A percentile compares a stretch with the other conserved stretches of the same genome.
phyloP scores from a whole-genome alignment of 352 stramenopile genomes.

The Pythium volutum region DNA sequence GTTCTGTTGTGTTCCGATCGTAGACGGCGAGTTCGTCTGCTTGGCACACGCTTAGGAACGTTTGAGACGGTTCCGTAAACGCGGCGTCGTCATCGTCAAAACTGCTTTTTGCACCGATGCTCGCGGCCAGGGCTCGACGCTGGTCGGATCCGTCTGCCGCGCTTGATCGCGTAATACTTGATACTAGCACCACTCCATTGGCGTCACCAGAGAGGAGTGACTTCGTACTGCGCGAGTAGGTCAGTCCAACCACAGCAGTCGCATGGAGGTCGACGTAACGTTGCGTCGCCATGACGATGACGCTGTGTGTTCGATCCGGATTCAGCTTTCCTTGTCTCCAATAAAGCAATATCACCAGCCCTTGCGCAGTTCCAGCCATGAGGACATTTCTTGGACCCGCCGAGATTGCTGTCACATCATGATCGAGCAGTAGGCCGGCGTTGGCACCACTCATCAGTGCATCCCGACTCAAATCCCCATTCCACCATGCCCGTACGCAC shows the following conservation, averaged over 20 bases:
- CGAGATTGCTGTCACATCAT: constrained; percentile 44
- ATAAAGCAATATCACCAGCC: constrained; percentile 42
- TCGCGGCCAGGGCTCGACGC: not conserved
- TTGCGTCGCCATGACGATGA: constrained; percentile 25
- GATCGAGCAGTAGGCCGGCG: constrained; percentile 15
- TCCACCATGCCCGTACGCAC: constrained; percentile 48
- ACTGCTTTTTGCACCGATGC: not conserved
- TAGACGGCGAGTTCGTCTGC: constrained; percentile 56
- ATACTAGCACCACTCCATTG: constrained; percentile 45
- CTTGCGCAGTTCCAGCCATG: constrained; percentile 41
- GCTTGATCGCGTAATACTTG: constrained; percentile 12
- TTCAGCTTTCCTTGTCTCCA: constrained; percentile 36
- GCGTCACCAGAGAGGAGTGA: constrained; percentile 41
- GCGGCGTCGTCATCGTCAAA: constrained; percentile 15
- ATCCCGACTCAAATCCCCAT: constrained; percentile 44
- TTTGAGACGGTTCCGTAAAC: constrained; percentile 11
- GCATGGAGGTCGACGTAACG: constrained; percentile 49
- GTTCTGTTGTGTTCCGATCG: constrained; percentile 51
- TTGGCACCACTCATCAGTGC: constrained; percentile 21
- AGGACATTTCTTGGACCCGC: constrained; percentile 33
- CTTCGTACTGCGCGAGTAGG: constrained; percentile 30
- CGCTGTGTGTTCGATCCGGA: constrained; percentile 11
- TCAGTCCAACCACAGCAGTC: constrained; percentile 37
- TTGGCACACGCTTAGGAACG: constrained; percentile 31
- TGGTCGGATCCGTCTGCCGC: constrained; percentile 9